Evolutionary conservation across 2,329 filamentous ascomycete species (phyloP), one percentile per base, ranked within the genome.

Genomic region (Cadophora sp.): DNA sequence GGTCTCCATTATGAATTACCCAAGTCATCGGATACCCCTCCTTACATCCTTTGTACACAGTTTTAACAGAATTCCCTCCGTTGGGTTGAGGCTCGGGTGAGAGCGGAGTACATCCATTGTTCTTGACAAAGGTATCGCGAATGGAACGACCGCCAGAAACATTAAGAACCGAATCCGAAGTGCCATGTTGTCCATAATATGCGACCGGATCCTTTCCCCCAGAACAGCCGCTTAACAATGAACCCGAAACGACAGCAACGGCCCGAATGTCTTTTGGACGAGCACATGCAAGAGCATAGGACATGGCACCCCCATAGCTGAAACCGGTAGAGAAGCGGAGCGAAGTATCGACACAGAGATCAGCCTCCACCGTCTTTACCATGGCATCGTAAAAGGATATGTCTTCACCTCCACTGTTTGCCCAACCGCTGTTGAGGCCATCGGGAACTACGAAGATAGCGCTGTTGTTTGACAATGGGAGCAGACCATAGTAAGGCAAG

Each of bases 271-370:
- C 75, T 22, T 74, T 72, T 4, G 77, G 73, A 19, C 74, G 76
- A 48, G 76, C 75, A 67, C 78, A 80, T 14, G 79, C 79, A 46
- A 80, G 65, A 19, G 76, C 73, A 68, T 76, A 79, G 14, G 74
- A 74, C 78, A 80, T 80, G 50, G 75, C 75, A 24, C 71, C 79
- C n/a, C 79, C 79, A 69, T 77, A 80, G 55, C 76, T 78, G 66
- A 77, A 80, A 34, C 78, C 79, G 2, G 76, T 76, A 7, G 78
- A 74, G 71, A 79, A 80, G 64, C 77, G 74, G 22, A 73, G 73
- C 12, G 69, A 73, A 56, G 75, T 69, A 67, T 80, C 75, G 31
- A 80, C 71, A 64, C 79, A 80, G 46, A 80, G 76, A 29, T 75
- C 74, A 8, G 68, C 66, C 56, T 80, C 76, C 22, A 79, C 67